These are phyloP conservation scores for Aureobasidium subglaciale DNA, from an alignment of 2,329 filamentous ascomycete genomes.

Conservation along the genomic window DNA sequence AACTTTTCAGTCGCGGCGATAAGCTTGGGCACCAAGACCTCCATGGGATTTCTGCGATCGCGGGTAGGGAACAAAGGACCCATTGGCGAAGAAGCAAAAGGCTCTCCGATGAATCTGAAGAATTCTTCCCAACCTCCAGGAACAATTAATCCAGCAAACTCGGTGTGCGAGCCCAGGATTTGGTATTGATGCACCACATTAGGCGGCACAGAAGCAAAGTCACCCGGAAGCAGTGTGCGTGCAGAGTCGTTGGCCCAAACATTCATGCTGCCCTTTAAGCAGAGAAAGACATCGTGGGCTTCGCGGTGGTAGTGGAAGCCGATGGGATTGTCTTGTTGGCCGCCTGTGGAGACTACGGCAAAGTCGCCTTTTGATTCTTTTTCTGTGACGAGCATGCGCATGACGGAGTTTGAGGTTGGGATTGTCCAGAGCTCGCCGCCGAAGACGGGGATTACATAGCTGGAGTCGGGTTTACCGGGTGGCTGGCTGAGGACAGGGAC, in stretches of 20 bases:
- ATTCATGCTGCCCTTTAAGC: constrained; percentile 49
- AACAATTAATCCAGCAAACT: constrained; percentile 48
- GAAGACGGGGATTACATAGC: constrained; percentile 10
- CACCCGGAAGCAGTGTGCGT: constrained; percentile 46
- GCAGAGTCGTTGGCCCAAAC: constrained; percentile 53
- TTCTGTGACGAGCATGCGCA: constrained; percentile 15
- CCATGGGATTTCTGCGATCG: constrained; percentile 46
- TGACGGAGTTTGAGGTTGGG: constrained; percentile 14
- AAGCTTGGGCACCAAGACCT: constrained; percentile 47
- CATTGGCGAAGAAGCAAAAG: constrained; percentile 30
- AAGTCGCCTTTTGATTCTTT: constrained; percentile 14
- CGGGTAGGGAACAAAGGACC: constrained; percentile 42
- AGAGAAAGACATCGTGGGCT: constrained; percentile 52
- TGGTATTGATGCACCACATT: constrained; percentile 47
- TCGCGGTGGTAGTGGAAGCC: constrained; percentile 53
- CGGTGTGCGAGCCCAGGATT: constrained; percentile 47
- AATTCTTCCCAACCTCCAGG: constrained; percentile 56
- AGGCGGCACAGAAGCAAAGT: constrained; percentile 53
- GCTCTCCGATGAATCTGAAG: constrained; percentile 51
- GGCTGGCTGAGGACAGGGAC: constrained; percentile 8
- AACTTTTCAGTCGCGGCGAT: constrained; percentile 50
- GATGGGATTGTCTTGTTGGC: constrained; percentile 11
- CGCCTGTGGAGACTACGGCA: constrained; percentile 10
- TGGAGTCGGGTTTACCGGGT: constrained; percentile 7
- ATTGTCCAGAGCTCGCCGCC: constrained; percentile 15